A percentile compares a stretch with the other conserved stretches of the same genome.
These are phyloP conservation scores for Trichoderma sp. DNA, from an alignment of 2,329 filamentous ascomycete species.

Conservation along the genomic window DNA sequence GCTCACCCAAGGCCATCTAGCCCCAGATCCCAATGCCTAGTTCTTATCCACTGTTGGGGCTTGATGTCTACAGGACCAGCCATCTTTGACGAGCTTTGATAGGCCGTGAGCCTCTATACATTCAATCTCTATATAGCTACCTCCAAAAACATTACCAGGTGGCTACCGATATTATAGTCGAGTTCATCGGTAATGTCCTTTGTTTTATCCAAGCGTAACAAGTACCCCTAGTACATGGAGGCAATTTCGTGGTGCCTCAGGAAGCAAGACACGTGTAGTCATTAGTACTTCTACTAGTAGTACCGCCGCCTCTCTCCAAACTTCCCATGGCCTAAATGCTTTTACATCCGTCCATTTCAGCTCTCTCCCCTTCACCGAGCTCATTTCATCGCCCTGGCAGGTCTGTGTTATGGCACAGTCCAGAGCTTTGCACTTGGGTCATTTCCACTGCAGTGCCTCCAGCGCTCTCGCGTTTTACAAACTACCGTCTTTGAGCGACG, in stretches of 20 bases:
- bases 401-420: neutral
- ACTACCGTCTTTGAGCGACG: constrained; percentile 2
- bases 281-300: neutral
- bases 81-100: neutral
- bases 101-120: neutral
- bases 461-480: constrained; percentile 7
- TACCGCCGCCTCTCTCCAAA: neutral
- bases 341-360: neutral
- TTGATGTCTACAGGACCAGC: neutral
- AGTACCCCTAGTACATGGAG: neutral
- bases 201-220: neutral
- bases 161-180: neutral
- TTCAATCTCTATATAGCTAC: neutral
- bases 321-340: neutral
- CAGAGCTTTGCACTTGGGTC: neutral
- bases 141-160: neutral
- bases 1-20: neutral
- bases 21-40: neutral
- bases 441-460: constrained; percentile 5
- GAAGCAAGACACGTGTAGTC: neutral
- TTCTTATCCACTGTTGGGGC: neutral
- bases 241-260: neutral
- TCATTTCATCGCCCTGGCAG: neutral
- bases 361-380: neutral
- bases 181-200: neutral